Conservation (phyloP, 2,329 filamentous ascomycete genomes). For the Colletotrichum tabaci region DNA sequence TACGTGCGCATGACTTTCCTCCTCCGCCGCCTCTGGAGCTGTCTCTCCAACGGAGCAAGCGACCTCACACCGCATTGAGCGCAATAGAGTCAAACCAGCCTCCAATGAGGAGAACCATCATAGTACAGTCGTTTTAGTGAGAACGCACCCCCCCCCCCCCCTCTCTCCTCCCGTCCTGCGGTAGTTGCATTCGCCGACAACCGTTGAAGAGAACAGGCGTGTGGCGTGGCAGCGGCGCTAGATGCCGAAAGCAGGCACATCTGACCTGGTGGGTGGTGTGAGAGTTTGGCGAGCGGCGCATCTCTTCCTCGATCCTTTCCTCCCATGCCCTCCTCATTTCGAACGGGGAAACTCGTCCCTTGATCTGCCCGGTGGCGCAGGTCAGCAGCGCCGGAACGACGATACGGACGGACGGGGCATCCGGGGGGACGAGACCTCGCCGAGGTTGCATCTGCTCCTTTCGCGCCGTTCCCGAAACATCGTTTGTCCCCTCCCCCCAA, state of each 20-base stretch:
- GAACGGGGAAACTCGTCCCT: constrained; percentile 17
- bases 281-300: not conserved
- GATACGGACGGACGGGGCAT: constrained; percentile 5
- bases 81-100: constrained; percentile 1
- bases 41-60: constrained; percentile 11
- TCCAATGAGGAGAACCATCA: not conserved
- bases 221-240: constrained; percentile 9
- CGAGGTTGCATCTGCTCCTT: constrained; percentile 12
- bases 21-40: not conserved
- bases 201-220: constrained; percentile 34
- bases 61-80: constrained; percentile 22
- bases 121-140: too few species aligned
- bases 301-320: constrained; percentile 6
- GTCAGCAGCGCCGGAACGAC: constrained; percentile 30
- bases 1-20: constrained; percentile 26
- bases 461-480: constrained; percentile 5
- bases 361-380: constrained; percentile 22
- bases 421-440: not conserved
- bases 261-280: constrained; percentile 30
- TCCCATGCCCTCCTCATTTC: constrained; percentile 6
- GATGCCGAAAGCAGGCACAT: constrained; percentile 34
- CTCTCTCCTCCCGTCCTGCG: not conserved
- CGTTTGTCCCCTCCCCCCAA: not conserved
- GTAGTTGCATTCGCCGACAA: not conserved
- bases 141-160: too few species aligned